These are phyloP conservation scores for Phytopythium chamaehyphon DNA, from an alignment of 352 stramenopile species.

Conservation along the genomic window DNA sequence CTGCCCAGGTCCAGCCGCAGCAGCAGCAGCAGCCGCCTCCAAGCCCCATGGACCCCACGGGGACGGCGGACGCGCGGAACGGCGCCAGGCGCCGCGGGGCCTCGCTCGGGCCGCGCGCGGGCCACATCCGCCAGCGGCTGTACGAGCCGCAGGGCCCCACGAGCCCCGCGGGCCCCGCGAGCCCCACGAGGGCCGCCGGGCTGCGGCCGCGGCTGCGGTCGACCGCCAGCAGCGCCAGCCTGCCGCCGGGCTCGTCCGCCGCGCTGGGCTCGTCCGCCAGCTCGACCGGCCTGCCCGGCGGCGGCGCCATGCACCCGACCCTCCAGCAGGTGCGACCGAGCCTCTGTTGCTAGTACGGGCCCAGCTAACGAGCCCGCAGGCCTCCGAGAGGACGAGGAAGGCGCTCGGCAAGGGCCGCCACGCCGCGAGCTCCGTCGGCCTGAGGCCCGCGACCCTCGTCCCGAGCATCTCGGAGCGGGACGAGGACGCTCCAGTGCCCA, in stretches of 20 bases:
- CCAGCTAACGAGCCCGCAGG: constrained; percentile 14
- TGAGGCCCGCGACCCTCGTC: constrained; percentile 10
- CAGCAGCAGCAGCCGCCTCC: too few relatives aligned
- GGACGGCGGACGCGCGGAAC: constrained; percentile 21
- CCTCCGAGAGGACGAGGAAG: constrained; percentile 50
- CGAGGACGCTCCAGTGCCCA: constrained; percentile 8
- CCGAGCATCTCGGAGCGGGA: constrained; percentile 5
- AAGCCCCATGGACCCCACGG: too few relatives aligned
- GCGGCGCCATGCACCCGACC: constrained; percentile 43
- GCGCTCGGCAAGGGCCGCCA: constrained; percentile 31
- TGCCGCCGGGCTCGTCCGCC: neutral
- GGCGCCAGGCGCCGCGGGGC: constrained; percentile 48
- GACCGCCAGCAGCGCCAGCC: constrained; percentile 28
- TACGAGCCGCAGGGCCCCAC: constrained; percentile 46
- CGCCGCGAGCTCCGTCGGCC: constrained; percentile 8
- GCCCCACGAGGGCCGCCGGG: constrained; percentile 1
- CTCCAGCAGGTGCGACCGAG: constrained; percentile 31
- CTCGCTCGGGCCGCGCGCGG: constrained; percentile 47
- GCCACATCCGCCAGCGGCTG: constrained; percentile 58
- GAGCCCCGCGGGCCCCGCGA: constrained; percentile 2
- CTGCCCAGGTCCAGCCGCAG: too few relatives aligned
- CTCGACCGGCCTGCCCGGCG: constrained; percentile 17
- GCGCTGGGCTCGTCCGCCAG: constrained; percentile 25
- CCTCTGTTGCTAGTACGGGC: neutral
- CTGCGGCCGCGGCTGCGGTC: constrained; percentile 41